Evolutionary conservation across 495 filamentous ascomycete species (phyloP).

Genomic region (Penicillium cataractarum): DNA sequence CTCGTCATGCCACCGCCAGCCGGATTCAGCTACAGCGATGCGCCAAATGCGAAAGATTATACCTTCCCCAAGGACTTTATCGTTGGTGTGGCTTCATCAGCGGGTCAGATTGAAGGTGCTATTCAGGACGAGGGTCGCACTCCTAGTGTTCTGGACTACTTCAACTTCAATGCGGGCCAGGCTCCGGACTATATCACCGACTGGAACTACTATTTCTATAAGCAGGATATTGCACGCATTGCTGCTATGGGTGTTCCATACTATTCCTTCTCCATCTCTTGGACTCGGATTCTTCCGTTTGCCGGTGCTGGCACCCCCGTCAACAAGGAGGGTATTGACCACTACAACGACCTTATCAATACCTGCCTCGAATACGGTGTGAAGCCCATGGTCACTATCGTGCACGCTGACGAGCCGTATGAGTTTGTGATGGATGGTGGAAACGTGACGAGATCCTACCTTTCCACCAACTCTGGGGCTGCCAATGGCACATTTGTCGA

Average conservation of each 20-base stretch:
- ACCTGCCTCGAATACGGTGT: constrained; percentile 3
- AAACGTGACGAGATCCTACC: neutral
- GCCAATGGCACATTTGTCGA: neutral
- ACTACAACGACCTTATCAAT: neutral
- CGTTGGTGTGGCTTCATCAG: neutral
- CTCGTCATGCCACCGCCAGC: neutral
- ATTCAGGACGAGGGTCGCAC: neutral
- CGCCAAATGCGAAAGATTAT: neutral
- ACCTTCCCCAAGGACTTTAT: neutral
- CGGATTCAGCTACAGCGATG: neutral
- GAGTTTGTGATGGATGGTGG: constrained; percentile 1
- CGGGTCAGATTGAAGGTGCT: neutral
- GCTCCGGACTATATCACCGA: neutral
- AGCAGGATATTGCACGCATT: neutral
- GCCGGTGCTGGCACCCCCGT: neutral
- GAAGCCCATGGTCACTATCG: neutral
- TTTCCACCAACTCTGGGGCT: neutral
- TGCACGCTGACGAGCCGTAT: neutral
- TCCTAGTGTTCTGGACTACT: constrained; percentile 1
- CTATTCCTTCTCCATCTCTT: neutral
- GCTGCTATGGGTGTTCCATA: neutral
- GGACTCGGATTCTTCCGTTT: neutral
- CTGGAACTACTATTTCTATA: constrained; percentile 2
- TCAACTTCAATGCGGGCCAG: neutral
- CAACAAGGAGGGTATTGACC: neutral